These are phyloP conservation scores for Crithidia bombi DNA, from an alignment of 208 protist genomes.

Conservation along the genomic window DNA sequence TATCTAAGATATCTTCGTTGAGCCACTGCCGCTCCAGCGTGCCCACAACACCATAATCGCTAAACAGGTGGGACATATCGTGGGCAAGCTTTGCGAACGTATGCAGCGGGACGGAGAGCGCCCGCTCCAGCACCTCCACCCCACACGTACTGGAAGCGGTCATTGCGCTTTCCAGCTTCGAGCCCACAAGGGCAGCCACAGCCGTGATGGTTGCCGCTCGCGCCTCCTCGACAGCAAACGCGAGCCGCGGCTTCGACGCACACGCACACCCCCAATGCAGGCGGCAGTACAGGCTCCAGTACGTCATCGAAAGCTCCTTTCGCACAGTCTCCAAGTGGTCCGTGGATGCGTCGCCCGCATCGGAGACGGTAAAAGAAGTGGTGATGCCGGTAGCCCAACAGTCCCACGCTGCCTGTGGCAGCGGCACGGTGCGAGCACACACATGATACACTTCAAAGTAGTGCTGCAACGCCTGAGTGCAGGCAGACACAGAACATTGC, in stretches of 20 bases:
- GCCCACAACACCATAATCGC: slow-evolving; percentile 47
- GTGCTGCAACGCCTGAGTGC: slow-evolving; percentile 31
- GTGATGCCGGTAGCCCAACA: slow-evolving; percentile 14
- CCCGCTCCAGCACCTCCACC: slow-evolving; percentile 10
- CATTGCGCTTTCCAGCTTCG: no score
- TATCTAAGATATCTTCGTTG: slow-evolving; percentile 34
- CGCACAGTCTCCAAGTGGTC: slow-evolving; percentile 7
- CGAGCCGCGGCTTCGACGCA: slow-evolving; percentile 17
- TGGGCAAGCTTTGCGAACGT: slow-evolving; percentile 45
- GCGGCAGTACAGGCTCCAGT: slow-evolving; percentile 22
- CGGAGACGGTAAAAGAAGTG: not conserved
- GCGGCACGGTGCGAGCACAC: slow-evolving; percentile 31
- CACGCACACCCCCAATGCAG: slow-evolving; percentile 20
- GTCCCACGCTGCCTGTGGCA: slow-evolving; percentile 18
- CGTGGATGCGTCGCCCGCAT: not conserved
- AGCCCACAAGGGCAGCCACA: not conserved
- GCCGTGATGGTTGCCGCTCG: not conserved
- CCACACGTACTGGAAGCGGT: not conserved
- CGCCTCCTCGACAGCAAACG: slow-evolving; percentile 13
- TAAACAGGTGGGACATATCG: slow-evolving; percentile 58
- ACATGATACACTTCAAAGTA: slow-evolving; percentile 46
- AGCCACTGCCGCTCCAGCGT: slow-evolving; percentile 59
- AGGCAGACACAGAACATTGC: slow-evolving; percentile 1
- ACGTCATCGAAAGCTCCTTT: slow-evolving; percentile 9
- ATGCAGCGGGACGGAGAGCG: slow-evolving; percentile 30